Evolutionary conservation across 805 yeast species (phyloP).

Genomic region (Candida berthetii): DNA sequence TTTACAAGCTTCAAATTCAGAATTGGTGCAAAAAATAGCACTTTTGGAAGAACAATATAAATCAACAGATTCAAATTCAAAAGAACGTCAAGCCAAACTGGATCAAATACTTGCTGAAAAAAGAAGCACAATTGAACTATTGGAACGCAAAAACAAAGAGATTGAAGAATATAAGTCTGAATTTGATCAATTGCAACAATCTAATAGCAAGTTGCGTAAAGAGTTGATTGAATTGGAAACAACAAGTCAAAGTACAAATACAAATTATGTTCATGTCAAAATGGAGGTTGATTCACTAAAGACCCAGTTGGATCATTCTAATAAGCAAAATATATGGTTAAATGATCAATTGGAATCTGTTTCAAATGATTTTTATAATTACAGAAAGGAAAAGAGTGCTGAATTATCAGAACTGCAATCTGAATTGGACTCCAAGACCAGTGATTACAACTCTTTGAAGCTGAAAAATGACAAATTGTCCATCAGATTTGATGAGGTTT

Average conservation of each 20-base stretch:
- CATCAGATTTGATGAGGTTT: conserved; percentile 28
- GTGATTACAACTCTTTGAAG: conserved; percentile 25
- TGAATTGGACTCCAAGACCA: conserved; percentile 20
- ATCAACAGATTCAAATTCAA: conserved; percentile 3
- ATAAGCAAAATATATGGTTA: conserved; percentile 33
- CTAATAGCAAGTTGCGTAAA: conserved; percentile 32
- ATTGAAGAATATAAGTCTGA: conserved; percentile 30
- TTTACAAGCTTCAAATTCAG: conserved; percentile 16
- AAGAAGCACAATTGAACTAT: conserved; percentile 24
- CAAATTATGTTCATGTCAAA: conserved; percentile 22
- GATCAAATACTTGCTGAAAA: conserved; percentile 19
- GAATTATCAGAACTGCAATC: conserved; percentile 19
- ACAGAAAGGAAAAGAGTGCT: conserved; percentile 19
- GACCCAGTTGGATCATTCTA: conserved; percentile 35
- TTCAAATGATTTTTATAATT: conserved; percentile 22
- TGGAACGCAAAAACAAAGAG: conserved; percentile 31
- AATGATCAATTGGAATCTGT: conserved; percentile 30
- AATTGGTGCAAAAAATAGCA: conserved; percentile 10
- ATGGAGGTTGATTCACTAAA: conserved; percentile 29
- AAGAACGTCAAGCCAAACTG: conserved; percentile 7
- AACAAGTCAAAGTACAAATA: conserved; percentile 23
- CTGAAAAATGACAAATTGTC: conserved; percentile 23
- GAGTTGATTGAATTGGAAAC: conserved; percentile 31
- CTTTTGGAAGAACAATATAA: conserved; percentile 10
- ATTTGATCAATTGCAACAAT: conserved; percentile 25